Conservation (phyloP, 2,329 filamentous ascomycete genomes). For the Sarocladium kiliense region DNA sequence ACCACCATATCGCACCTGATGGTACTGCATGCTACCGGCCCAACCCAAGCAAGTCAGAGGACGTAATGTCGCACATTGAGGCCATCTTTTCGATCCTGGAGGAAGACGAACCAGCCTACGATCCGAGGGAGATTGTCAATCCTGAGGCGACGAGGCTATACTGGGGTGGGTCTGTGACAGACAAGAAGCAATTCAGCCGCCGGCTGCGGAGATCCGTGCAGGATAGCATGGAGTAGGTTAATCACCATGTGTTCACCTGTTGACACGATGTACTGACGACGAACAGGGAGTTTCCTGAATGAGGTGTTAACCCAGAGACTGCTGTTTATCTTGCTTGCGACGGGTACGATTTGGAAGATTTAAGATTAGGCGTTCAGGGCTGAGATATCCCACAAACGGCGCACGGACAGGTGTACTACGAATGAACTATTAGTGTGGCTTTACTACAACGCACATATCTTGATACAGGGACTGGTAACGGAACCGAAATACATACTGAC, state of each 20-base stretch:
- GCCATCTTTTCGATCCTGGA: conserved; percentile 79
- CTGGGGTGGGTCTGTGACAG: conserved; percentile 69
- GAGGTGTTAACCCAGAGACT: conserved; percentile 3
- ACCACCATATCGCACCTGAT: conserved; percentile 76
- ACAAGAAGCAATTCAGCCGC: conserved; percentile 81
- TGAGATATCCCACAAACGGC: not conserved
- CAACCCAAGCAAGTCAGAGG: conserved; percentile 56
- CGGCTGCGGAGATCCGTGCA: conserved; percentile 74
- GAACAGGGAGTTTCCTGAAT: conserved; percentile 28
- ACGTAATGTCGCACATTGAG: conserved; percentile 77
- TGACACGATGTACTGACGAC: not conserved
- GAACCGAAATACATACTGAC: too few relatives aligned
- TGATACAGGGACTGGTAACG: too few relatives aligned
- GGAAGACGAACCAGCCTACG: conserved; percentile 81
- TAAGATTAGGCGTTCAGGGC: not conserved
- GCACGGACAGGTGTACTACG: not conserved
- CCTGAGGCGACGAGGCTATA: conserved; percentile 80
- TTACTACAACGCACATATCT: not conserved
- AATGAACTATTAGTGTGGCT: not conserved
- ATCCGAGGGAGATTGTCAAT: conserved; percentile 82
- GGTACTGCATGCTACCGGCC: conserved; percentile 81
- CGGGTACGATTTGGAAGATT: not conserved
- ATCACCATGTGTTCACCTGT: not conserved
- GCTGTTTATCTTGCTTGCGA: not conserved
- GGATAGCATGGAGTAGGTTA: conserved; percentile 55